These are phyloP conservation scores for Penicillium desertorum DNA, from an alignment of 495 filamentous ascomycete species.

Conservation along the genomic window DNA sequence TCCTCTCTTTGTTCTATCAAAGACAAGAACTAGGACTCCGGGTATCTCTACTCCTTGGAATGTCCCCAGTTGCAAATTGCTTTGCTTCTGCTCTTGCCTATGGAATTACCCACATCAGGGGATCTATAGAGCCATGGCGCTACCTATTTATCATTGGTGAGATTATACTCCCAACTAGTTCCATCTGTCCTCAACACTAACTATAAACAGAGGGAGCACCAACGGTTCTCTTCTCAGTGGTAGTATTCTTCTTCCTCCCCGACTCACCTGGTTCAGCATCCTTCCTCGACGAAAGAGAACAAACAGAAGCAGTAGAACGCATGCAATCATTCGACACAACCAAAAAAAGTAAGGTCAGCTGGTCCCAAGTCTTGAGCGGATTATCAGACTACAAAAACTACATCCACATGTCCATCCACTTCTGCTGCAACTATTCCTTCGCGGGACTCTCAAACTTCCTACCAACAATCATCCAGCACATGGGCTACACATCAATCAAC, in stretches of 20 bases:
- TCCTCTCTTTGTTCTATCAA: slow-evolving; percentile 74
- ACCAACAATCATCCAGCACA: slow-evolving; percentile 65
- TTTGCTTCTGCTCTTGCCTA: slow-evolving; percentile 76
- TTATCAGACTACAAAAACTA: slow-evolving; percentile 34
- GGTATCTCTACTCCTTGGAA: slow-evolving; percentile 65
- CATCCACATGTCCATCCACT: slow-evolving; percentile 27
- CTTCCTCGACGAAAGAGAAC: slow-evolving; percentile 52
- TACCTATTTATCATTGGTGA: slow-evolving; percentile 34
- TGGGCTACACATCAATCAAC: slow-evolving; percentile 64
- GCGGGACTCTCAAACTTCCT: slow-evolving; percentile 66
- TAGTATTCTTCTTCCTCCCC: slow-evolving; percentile 54
- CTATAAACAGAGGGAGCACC: slow-evolving; percentile 66
- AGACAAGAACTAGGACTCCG: slow-evolving; percentile 68
- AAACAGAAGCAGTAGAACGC: slow-evolving; percentile 8
- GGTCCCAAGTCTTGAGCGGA: slow-evolving; percentile 25
- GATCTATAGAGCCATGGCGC: slow-evolving; percentile 28
- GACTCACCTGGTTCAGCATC: too few relatives aligned
- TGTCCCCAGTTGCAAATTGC: slow-evolving; percentile 70
- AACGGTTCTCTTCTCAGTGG: slow-evolving; percentile 57
- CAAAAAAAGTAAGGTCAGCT: slow-evolving; percentile 22
- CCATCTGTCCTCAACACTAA: slow-evolving; percentile 36
- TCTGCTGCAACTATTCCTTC: background rate
- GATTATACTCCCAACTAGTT: background rate
- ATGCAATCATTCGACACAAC: slow-evolving; percentile 27
- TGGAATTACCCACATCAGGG: slow-evolving; percentile 57